Conservation (phyloP, 2,329 filamentous ascomycete species). For the Westerdykella aurantiaca region DNA sequence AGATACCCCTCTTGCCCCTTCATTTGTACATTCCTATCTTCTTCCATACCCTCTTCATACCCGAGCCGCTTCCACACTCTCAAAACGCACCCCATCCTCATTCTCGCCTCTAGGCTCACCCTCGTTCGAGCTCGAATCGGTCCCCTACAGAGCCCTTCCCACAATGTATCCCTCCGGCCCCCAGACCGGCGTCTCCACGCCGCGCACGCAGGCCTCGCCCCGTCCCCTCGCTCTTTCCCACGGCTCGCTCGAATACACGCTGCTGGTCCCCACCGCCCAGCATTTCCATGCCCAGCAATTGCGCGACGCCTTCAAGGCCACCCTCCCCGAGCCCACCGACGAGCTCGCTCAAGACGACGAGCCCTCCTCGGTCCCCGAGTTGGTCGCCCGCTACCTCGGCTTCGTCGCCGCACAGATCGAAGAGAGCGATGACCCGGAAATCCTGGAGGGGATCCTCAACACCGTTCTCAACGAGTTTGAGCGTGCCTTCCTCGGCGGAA, state of each 20-base stretch:
- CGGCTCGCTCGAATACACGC: conserved; percentile 91
- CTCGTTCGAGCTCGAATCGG: too few relatives aligned
- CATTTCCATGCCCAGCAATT: conserved; percentile 95
- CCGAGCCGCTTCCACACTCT: too few relatives aligned
- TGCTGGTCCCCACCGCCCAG: conserved; percentile 88
- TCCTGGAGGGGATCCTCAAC: conserved; percentile 88
- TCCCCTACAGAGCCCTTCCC: background rate
- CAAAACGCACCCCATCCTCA: too few relatives aligned
- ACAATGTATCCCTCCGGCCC: conserved; percentile 84
- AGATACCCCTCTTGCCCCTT: too few relatives aligned
- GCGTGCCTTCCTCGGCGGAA: conserved; percentile 86
- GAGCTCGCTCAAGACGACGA: conserved; percentile 98
- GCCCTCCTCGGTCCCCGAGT: conserved; percentile 89
- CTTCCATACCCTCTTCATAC: background rate
- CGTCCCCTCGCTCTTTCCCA: conserved; percentile 86
- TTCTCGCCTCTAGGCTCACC: too few relatives aligned
- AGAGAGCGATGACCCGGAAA: conserved; percentile 86
- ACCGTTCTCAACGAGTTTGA: conserved; percentile 94
- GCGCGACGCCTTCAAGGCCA: conserved; percentile 81
- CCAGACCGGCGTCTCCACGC: conserved; percentile 95
- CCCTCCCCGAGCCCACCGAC: conserved; percentile 80
- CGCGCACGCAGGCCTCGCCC: conserved; percentile 85
- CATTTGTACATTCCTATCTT: too few relatives aligned
- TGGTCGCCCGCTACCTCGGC: conserved; percentile 89
- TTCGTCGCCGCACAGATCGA: conserved; percentile 85